Percentiles rank a stretch among this genome's conserved stretches.
Evolutionary conservation across 192 early-diverging fungal genomes (phyloP).

Genomic region (Backusella westeae): DNA sequence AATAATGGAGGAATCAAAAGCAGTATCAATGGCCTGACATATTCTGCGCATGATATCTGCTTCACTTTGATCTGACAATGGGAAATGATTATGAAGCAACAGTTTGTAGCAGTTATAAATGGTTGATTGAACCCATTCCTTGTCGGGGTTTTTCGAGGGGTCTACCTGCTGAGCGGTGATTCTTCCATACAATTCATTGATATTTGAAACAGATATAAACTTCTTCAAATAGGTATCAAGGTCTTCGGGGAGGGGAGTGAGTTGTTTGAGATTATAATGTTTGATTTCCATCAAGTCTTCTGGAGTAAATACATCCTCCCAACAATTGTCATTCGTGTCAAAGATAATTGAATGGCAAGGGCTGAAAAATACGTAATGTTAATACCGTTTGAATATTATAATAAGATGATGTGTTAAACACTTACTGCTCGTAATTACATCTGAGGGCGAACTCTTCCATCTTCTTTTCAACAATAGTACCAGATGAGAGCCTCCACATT

Average conservation of each 20-base stretch:
- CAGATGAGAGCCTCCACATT: not conserved
- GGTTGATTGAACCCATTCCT: not conserved
- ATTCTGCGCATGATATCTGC: not conserved
- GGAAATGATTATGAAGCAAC: not conserved
- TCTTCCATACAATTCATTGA: not conserved
- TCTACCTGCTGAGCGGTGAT: not conserved
- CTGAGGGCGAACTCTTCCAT: not conserved
- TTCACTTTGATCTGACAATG: not conserved
- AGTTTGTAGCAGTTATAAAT: not conserved
- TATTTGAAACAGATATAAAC: too few relatives aligned
- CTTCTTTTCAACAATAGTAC: slow-evolving; percentile 4
- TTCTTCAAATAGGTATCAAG: not conserved
- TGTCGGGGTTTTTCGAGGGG: not conserved
- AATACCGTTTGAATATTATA: too few relatives aligned
- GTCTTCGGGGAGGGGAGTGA: not conserved
- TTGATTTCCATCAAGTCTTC: slow-evolving; percentile 4
- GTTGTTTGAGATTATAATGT: not conserved
- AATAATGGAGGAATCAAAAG: not conserved
- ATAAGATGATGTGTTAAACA: not conserved
- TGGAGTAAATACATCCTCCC: not conserved
- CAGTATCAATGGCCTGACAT: not conserved
- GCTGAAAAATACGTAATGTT: not conserved
- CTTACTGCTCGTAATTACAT: not conserved
- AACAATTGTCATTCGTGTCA: not conserved
- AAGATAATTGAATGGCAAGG: not conserved